Conservation (phyloP, 371 early-diverging fungal species). For the Actinomortierella wolfii region DNA sequence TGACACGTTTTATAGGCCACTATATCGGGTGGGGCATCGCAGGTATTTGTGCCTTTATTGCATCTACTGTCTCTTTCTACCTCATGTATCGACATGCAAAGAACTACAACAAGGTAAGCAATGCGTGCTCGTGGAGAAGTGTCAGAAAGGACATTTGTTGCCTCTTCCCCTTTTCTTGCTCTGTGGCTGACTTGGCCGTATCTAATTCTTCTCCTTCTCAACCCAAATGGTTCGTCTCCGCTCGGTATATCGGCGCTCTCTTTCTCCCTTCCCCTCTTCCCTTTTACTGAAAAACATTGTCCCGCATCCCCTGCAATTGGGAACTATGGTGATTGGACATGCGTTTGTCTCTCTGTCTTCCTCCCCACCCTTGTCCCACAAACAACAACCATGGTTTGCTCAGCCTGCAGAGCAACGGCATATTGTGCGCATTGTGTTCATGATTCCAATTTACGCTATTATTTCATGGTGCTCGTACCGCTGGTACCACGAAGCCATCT, state of each 20-base stretch:
- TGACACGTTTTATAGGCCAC: conserved; percentile 32
- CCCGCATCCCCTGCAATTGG: neutral
- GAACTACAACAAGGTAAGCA: conserved; percentile 49
- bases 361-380: neutral
- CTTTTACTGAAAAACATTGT: neutral
- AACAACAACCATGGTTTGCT: neutral
- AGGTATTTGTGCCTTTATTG: conserved; percentile 49
- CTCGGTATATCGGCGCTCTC: neutral
- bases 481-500: conserved; percentile 63
- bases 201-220: neutral
- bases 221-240: neutral
- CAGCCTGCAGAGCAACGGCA: conserved; percentile 60
- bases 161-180: neutral
- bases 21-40: conserved; percentile 57
- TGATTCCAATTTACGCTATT: conserved; percentile 75
- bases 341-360: neutral
- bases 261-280: neutral
- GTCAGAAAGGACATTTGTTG: neutral
- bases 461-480: conserved; percentile 66
- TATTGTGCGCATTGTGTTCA: conserved; percentile 67
- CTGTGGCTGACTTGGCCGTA: neutral
- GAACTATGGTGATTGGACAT: neutral
- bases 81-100: conserved; percentile 56
- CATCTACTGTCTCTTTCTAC: conserved; percentile 49
- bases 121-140: neutral